Evolutionary conservation across 495 filamentous ascomycete genomes (phyloP).

Genomic region (Trichodelitschia bisporula): DNA sequence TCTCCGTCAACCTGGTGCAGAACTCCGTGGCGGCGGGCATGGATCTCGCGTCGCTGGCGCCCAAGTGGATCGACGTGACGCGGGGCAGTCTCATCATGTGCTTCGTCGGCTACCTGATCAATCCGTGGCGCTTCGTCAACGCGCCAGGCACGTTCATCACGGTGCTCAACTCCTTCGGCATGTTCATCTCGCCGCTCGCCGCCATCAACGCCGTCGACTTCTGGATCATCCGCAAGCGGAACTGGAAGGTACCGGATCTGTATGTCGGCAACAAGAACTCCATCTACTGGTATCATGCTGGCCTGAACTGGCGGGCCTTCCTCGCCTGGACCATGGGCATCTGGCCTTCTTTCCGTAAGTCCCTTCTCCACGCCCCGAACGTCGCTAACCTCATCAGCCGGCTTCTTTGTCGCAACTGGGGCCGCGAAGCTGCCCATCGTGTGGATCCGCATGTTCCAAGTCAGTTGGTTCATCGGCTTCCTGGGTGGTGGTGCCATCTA

Average conservation of each 20-base stretch:
- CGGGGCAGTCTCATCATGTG: slow-evolving; percentile 3
- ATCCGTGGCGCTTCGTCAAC: slow-evolving; percentile 4
- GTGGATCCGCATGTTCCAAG: background rate
- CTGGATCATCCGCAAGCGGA: slow-evolving; percentile 15
- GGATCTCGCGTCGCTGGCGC: slow-evolving; percentile 15
- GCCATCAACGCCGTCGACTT: slow-evolving; percentile 5
- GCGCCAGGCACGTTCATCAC: slow-evolving; percentile 3
- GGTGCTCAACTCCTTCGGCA: slow-evolving; percentile 3
- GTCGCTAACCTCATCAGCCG: background rate
- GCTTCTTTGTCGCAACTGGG: background rate
- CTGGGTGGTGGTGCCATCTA: background rate
- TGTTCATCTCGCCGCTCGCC: slow-evolving; percentile 3
- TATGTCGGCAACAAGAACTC: slow-evolving; percentile 12
- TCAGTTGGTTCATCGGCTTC: background rate
- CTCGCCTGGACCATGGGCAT: slow-evolving; percentile 14
- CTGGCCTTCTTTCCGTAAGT: slow-evolving; percentile 3
- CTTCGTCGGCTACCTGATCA: slow-evolving; percentile 2
- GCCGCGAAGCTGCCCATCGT: background rate
- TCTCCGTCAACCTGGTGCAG: slow-evolving; percentile 14
- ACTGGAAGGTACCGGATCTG: slow-evolving; percentile 19
- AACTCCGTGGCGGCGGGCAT: slow-evolving; percentile 21
- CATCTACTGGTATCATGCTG: slow-evolving; percentile 19
- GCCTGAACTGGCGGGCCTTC: slow-evolving; percentile 21
- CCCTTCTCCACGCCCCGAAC: background rate
- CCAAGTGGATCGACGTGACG: slow-evolving; percentile 2